phyloP scores from a whole-genome alignment of 176 grass and related monocot species.

The Aegilops tauschii region DNA sequence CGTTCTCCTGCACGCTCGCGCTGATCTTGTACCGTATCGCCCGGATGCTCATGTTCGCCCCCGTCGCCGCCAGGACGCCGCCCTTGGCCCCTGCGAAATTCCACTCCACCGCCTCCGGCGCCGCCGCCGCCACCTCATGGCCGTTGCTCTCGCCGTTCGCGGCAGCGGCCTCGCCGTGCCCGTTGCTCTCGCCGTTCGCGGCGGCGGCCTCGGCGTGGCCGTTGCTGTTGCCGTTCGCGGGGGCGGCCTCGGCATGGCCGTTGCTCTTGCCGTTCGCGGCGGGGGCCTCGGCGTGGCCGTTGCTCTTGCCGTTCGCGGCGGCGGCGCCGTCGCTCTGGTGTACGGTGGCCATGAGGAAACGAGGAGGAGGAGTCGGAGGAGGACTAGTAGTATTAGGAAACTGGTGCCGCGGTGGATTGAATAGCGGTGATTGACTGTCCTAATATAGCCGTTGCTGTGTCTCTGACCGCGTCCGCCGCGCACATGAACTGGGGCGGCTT shows the following conservation, averaged over 20 bases:
- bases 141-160: background rate
- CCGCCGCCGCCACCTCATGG: background rate
- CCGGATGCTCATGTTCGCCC: constrained; percentile 45
- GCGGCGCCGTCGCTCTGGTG: background rate
- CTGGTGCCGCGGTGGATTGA: background rate
- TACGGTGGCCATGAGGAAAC: background rate
- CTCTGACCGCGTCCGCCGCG: background rate
- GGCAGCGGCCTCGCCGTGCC: background rate
- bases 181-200: background rate
- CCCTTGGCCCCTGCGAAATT: constrained; percentile 31
- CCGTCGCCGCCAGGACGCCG: constrained; percentile 1
- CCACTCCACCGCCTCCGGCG: constrained; percentile 7
- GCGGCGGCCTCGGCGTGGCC: too few species aligned
- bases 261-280: too few species aligned
- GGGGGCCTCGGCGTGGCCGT: too few species aligned
- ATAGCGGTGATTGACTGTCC: background rate
- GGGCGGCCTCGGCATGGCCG: too few species aligned
- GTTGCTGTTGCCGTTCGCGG: background rate
- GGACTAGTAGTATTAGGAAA: background rate
- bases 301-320: too few species aligned
- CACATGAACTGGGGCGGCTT: background rate
- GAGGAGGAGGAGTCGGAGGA: background rate
- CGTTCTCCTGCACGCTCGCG: constrained; percentile 34
- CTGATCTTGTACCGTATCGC: constrained; percentile 52
- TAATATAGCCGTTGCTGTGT: background rate